Base-by-base conservation (phyloP, 805 yeast species). In the Nakazawaea wyomingensis region DNA sequence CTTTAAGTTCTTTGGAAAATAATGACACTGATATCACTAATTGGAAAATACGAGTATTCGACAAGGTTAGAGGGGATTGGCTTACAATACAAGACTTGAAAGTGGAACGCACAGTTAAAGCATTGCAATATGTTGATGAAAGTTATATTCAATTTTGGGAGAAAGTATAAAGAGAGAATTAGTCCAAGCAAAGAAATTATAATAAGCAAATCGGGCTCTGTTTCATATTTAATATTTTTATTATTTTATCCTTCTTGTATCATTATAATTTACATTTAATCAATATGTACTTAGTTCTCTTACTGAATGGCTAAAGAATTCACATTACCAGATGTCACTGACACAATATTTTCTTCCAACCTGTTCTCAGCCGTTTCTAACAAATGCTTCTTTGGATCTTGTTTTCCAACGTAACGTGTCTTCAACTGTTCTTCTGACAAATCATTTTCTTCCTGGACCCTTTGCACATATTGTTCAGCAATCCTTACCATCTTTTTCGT, bases 361-460 rank as follows among this genome's bases (percentile, higher is more conserved):
- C 87, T 71, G 48, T 72, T 70, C 51, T 87, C 95, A 9, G 96
- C 95, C 0, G 95, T 85, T 50, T 87, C 96, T 37, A 83, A 76
- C 55, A 93, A 72, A 69, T 93, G 99, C 69, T 91, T 93, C 79
- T 95, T 93, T 33, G 99, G 99, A 64, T 93, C 99, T 66, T 91
- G 97, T 61, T 88, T 90, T 54, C 99, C 99, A 29, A 93, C 97
- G 58, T 91, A 95, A 60, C 99, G 81, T 6, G 96, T 91, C 64
- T 87, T 88, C 53, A 91, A 75, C 63, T 90, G 93, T 32, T 87
- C 96, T 55, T 85, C 95, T 36, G 80, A 70, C 52, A 93, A 70
- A 50, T 86, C 96, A 60, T 84, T 85, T 62, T 93, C 99, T 64
- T 95, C 98, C 53, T 83, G 76, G 40, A 95, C 90, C 59, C 98